phyloP scores from a whole-genome alignment of 805 yeast genomes.

The Ogataea methanolica region DNA sequence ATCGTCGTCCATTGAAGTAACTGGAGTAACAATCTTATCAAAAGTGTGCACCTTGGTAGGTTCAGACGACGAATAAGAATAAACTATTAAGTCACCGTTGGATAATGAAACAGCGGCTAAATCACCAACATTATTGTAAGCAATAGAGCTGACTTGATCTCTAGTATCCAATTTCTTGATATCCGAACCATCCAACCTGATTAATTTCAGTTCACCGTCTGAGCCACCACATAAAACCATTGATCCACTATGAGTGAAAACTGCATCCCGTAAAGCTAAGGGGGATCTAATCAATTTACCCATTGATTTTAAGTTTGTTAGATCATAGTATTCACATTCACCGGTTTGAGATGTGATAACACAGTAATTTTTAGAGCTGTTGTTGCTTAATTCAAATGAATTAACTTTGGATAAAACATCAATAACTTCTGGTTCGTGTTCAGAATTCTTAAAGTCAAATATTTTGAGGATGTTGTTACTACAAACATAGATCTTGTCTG shows the following conservation, averaged over 20 bases:
- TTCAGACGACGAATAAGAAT: constrained; percentile 48
- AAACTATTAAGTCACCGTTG: constrained; percentile 55
- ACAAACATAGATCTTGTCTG: constrained; percentile 41
- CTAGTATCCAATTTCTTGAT: constrained; percentile 34
- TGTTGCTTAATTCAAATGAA: constrained; percentile 28
- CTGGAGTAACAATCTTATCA: constrained; percentile 34
- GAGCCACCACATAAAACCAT: constrained; percentile 63
- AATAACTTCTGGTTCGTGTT: constrained; percentile 56
- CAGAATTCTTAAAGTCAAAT: constrained; percentile 41
- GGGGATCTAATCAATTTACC: constrained; percentile 39
- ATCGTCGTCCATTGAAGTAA: constrained; percentile 26
- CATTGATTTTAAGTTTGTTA: constrained; percentile 18
- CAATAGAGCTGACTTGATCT: constrained; percentile 53
- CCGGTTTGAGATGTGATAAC: constrained; percentile 40
- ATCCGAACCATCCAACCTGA: constrained; percentile 37
- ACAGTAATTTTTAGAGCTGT: constrained; percentile 14
- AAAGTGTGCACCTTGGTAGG: constrained; percentile 49
- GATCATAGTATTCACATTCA: constrained; percentile 36
- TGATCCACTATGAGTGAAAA: constrained; percentile 57
- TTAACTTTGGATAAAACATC: constrained; percentile 47
- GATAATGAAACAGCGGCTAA: constrained; percentile 53
- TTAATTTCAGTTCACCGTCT: constrained; percentile 49
- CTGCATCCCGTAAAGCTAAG: constrained; percentile 46
- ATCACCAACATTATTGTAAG: constrained; percentile 56
- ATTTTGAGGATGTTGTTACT: constrained; percentile 54